A percentile compares a stretch with the other conserved stretches of the same genome.
phyloP scores from a whole-genome alignment of 352 stramenopile species.

The Globisporangium alternatum region DNA sequence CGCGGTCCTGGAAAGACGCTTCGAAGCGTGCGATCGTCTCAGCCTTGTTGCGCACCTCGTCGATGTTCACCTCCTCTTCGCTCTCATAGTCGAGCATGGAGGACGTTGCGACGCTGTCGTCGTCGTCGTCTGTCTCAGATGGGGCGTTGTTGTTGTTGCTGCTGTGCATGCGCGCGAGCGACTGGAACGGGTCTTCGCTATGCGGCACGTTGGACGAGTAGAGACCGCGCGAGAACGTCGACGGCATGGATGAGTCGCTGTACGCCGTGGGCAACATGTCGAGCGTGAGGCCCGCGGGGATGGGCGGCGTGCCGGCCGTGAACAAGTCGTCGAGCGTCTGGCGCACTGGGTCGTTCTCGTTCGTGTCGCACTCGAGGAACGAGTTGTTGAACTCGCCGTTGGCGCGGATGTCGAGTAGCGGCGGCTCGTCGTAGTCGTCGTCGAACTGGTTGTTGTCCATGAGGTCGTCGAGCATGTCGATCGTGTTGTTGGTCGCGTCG shows the following conservation, averaged over 20 bases:
- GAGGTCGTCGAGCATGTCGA: constrained; percentile 12
- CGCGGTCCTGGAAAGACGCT: constrained; percentile 31
- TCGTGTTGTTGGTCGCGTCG: constrained; percentile 4
- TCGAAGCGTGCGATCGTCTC: constrained; percentile 37
- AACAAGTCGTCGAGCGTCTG: constrained; percentile 48
- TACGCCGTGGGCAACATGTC: constrained; percentile 43
- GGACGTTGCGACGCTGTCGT: constrained; percentile 30
- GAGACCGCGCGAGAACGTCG: constrained; percentile 12
- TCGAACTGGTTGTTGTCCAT: constrained; percentile 20
- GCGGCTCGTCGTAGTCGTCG: constrained; percentile 12
- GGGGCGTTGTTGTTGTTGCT: constrained; percentile 11
- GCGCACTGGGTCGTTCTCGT: constrained; percentile 37
- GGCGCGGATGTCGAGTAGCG: constrained; percentile 26
- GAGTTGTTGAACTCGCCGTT: constrained; percentile 32
- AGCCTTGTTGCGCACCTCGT: constrained; percentile 28
- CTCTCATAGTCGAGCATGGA: constrained; percentile 28
- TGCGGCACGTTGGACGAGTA: constrained; percentile 9
- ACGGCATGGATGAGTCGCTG: constrained; percentile 38
- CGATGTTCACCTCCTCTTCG: constrained; percentile 35
- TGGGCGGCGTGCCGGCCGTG: constrained; percentile 42
- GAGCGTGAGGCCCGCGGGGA: constrained; percentile 41
- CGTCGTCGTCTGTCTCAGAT: constrained; percentile 29
- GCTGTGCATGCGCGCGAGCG: constrained; percentile 13
- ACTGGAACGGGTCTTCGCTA: constrained; percentile 6
- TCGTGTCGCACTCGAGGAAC: constrained; percentile 53